Evolutionary conservation across 2,329 filamentous ascomycete genomes (phyloP), one percentile per base, ranked within the genome.

Genomic region (Cladophialophora exuberans): DNA sequence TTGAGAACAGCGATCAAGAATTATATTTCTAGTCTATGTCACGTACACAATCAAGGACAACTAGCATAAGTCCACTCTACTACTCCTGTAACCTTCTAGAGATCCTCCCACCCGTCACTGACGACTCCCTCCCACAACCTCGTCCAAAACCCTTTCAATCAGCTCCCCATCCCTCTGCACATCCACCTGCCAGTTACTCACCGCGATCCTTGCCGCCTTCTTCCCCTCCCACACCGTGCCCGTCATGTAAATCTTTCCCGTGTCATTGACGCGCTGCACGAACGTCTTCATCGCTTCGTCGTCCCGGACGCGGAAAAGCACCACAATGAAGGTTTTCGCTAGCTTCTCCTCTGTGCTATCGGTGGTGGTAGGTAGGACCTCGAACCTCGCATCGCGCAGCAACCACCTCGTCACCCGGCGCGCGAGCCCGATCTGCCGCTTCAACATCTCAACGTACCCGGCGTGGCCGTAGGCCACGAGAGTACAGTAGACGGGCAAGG

Each of bases 401-500:
- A 97, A 73, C 66, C 83, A 88, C 0, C 65, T 71, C 0, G 88
- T 85, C 30, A 96, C 80, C 13, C 71, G 77, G 18, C 90, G 80
- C 0, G 90, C 84, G 4, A 96, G 79, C 3, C 76, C 72, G 22
- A 91, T 85, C 75, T 96, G 91, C 22, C 83, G 80, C 57, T 82
- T 78, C 3, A 96, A 75, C 74, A 96, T 87, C 1, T 79, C 75
- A 1, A 78, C 76, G 61, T 95, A 83, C 0, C 90, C 91, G 0
- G 78, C 69, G 1, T 78, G 77, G 0, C 93, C 93, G 64, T 94
- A 87, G 42, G 87, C 86, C 17, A 87, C 70, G 2, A 97, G 79
- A 0, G 86, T 88, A 9, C 90, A 86, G 67, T 97, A 97, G 6
- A 90, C 88, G 0, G 93, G 92, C n/a, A 97, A 76, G 0, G 92